Base-by-base conservation (phyloP, 164 flowering plant species). In the Buxus sempervirens region DNA sequence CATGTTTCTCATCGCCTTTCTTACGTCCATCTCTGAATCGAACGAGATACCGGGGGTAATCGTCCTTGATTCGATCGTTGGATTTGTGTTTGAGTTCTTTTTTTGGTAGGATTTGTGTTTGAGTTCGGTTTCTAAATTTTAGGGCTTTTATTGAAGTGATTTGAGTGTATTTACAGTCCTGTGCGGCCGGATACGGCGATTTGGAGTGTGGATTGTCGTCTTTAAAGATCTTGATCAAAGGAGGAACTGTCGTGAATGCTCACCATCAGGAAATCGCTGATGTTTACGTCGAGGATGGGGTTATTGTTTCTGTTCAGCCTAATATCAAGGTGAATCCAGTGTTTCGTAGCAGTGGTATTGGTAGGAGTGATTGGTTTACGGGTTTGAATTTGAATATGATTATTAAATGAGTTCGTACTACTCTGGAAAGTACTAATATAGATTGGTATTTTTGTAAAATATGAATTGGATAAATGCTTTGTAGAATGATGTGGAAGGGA, bases 181-280 rank as follows among this genome's bases (percentile, higher is more conserved):
- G 91, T 73, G 82, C 75, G 58, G 86, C 80, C 67, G 86, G 75
- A 61, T 78, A 72, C 59, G 83, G 80, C 42, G 83, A 81, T 32
- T 66, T 80, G 21, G 69, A 67, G 21, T 84, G 93, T 74, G 82
- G 85, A 26, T 54, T 82, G 2, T 72, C 86, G 4, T 64, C 84
- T 21, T 64, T 90, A 27, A 92, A 88, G 89, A 62, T 96, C 13
- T 76, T 96, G 87, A 88, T 96, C 16, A 91, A 83, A 67, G 99
- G 98, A 49, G 99, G 99, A 49, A 96, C 85, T 9, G 96, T 96
- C 53, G 99, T 96, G 9, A 96, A 96, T 76, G 97, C 99, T 70
- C 92, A 93, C 60, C 88, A 81, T 63, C 85, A 82, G 72, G 85
- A 93, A 78, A 63, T 86, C 65, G 96, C 98, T 59, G 98, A 93